Conservation (phyloP, 176 grass and related monocot genomes). For the Phoenix dactylifera region DNA sequence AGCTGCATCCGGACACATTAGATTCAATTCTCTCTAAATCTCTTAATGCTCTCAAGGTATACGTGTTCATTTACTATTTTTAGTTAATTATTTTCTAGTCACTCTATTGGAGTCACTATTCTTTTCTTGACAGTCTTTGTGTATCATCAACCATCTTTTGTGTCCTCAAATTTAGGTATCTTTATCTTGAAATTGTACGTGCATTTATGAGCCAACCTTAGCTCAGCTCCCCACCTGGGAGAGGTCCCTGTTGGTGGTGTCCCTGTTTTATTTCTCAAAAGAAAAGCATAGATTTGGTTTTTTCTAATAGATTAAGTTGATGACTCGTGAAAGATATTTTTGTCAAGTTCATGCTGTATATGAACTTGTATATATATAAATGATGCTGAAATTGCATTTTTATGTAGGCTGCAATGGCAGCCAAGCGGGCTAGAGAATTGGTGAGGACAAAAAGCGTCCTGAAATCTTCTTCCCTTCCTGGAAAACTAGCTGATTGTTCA, state of each 20-base stretch:
- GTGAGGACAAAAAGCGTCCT: slow-evolving; percentile 89
- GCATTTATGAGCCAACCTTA: background rate
- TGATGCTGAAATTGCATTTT: slow-evolving; percentile 4
- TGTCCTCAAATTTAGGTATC: too few species aligned
- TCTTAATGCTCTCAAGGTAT: slow-evolving; percentile 91
- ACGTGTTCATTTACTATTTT: background rate
- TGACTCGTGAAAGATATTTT: background rate
- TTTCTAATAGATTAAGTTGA: background rate
- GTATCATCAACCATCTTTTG: too few species aligned
- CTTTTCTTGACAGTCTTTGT: background rate
- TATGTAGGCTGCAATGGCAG: slow-evolving; percentile 87
- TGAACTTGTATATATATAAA: background rate
- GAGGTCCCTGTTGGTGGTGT: background rate
- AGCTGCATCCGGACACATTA: slow-evolving; percentile 78
- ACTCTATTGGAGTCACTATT: background rate
- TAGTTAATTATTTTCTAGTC: too few species aligned
- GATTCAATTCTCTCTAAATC: slow-evolving; percentile 84
- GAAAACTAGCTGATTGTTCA: slow-evolving; percentile 93
- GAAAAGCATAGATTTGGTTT: background rate
- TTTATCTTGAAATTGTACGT: background rate
- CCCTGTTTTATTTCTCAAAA: too few species aligned
- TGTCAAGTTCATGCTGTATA: background rate
- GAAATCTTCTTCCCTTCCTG: slow-evolving; percentile 92
- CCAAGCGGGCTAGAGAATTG: slow-evolving; percentile 86
- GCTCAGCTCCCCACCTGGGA: background rate